A percentile compares a stretch with the other conserved stretches of the same genome.
Conservation (phyloP, 768 basidiomycete species). For the Mycena epipterygia region DNA sequence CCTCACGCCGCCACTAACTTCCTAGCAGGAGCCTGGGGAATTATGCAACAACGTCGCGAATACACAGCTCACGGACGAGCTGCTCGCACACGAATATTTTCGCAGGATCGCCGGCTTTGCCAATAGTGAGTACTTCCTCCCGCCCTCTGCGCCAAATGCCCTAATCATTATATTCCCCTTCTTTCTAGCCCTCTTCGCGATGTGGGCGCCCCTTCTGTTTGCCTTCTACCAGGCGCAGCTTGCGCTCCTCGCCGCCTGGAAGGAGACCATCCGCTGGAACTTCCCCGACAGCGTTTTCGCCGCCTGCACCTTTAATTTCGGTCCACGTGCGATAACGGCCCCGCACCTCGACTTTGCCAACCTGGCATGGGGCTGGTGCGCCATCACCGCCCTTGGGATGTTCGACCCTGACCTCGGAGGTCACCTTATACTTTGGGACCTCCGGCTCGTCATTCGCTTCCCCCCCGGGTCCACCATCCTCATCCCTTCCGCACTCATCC, state of each 20-base stretch:
- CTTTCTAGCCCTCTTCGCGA: neutral
- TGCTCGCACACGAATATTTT: neutral
- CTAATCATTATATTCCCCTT: too few relatives aligned
- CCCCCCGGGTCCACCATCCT: too few relatives aligned
- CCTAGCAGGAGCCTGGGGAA: neutral
- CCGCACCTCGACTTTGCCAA: neutral
- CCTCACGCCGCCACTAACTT: too few relatives aligned
- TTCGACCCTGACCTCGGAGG: neutral
- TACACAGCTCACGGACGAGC: neutral
- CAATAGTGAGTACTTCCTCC: neutral
- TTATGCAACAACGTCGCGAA: neutral
- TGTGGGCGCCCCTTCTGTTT: neutral
- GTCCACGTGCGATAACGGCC: neutral
- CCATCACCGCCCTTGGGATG: neutral
- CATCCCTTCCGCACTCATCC: too few relatives aligned
- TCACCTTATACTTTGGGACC: neutral
- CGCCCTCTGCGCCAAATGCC: neutral
- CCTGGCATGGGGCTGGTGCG: neutral
- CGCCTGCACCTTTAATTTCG: neutral
- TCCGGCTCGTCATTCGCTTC: too few relatives aligned
- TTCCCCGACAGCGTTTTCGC: neutral
- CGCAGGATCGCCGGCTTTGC: neutral
- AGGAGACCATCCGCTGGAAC: neutral
- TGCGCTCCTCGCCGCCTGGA: neutral
- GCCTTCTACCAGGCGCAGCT: neutral